These are phyloP conservation scores for Aulographum hederae DNA, from an alignment of 2,329 filamentous ascomycete genomes.

Conservation along the genomic window DNA sequence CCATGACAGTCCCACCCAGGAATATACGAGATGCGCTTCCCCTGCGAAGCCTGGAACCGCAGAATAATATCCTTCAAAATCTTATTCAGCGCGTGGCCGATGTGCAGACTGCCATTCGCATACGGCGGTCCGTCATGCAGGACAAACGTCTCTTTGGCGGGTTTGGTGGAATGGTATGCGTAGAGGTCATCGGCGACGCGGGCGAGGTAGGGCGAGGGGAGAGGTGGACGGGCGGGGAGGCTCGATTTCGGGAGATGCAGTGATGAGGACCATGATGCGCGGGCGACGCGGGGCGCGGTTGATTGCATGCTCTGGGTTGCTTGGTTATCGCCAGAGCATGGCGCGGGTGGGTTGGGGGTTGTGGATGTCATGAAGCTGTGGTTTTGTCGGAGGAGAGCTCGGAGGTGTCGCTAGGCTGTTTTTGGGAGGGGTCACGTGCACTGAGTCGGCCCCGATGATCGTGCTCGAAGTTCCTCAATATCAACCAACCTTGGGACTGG, in stretches of 20 bases:
- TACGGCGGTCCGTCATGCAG: constrained; percentile 95
- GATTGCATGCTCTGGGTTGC: no score
- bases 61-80: constrained; percentile 89
- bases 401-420: no score
- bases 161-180: constrained; percentile 51
- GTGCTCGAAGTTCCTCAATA: no score
- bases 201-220: constrained; percentile 37
- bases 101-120: constrained; percentile 79
- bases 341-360: no score
- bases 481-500: no score
- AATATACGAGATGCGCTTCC: constrained; percentile 59
- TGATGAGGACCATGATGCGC: constrained; percentile 25
- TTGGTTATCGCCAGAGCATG: no score
- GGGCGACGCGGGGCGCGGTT: no score
- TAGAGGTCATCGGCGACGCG: constrained; percentile 79
- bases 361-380: no score
- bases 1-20: constrained; percentile 98
- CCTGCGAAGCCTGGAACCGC: constrained; percentile 61
- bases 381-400: no score
- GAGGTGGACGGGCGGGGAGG: constrained; percentile 26
- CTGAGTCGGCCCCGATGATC: no score
- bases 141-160: constrained; percentile 12
- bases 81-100: constrained; percentile 93
- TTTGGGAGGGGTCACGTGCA: no score
- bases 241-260: constrained; percentile 29